A percentile compares a stretch with the other conserved stretches of the same genome.
phyloP scores from a whole-genome alignment of 1,139 yeast genomes.

The Hanseniaspora uvarum region DNA sequence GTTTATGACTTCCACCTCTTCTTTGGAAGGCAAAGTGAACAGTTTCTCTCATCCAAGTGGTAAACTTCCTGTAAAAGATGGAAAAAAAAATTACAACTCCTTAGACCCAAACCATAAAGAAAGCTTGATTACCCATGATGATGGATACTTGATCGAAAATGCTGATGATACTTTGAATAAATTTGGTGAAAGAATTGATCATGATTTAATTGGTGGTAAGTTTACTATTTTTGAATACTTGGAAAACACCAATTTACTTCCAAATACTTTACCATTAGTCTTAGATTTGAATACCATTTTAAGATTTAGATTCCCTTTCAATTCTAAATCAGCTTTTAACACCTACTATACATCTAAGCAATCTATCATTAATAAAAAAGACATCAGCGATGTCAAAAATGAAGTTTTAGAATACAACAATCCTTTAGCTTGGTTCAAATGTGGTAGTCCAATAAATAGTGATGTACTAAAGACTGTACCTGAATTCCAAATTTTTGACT shows the following conservation, averaged over 20 bases:
- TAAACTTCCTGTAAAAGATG: not conserved
- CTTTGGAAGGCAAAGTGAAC: conserved; percentile 5
- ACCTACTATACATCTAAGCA: not conserved
- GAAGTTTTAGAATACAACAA: conserved; percentile 5
- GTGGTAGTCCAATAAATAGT: conserved; percentile 40
- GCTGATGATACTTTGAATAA: not conserved
- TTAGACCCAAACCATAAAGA: conserved; percentile 9
- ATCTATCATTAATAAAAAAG: not conserved
- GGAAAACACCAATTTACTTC: conserved; percentile 75
- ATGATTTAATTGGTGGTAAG: conserved; percentile 51
- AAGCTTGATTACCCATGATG: conserved; percentile 7
- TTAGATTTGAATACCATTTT: conserved; percentile 63
- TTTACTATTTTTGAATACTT: conserved; percentile 49
- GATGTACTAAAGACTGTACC: conserved; percentile 13
- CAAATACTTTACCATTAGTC: conserved; percentile 86
- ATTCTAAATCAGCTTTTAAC: conserved; percentile 9
- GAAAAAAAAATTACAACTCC: not conserved
- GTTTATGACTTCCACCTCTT: not conserved
- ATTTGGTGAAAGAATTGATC: conserved; percentile 21
- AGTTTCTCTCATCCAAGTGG: not conserved
- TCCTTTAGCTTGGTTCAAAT: conserved; percentile 47
- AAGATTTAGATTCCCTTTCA: conserved; percentile 46
- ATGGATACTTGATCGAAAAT: not conserved
- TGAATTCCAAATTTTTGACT: conserved; percentile 12
- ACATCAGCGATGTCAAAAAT: not conserved